phyloP scores from a whole-genome alignment of 1,284 basidiomycete species.

The Apiotrichum brassicae region DNA sequence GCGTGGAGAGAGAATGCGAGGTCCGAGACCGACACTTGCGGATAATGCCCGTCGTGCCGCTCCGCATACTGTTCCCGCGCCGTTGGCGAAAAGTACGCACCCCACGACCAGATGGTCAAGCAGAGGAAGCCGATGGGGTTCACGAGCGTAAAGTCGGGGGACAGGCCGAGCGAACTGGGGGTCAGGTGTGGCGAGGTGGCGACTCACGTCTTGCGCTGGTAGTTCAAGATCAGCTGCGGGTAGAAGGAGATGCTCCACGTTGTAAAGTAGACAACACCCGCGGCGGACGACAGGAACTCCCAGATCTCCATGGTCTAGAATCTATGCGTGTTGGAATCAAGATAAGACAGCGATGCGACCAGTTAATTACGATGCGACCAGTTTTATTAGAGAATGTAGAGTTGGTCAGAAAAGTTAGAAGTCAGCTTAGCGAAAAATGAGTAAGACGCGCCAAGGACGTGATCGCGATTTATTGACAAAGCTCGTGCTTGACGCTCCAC shows the following conservation, averaged over 20 bases:
- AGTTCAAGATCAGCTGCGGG: conserved; percentile 48
- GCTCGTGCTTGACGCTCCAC: no score
- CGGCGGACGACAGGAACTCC: conserved; percentile 14
- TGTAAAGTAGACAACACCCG: conserved; percentile 42
- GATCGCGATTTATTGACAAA: no score
- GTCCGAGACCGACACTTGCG: conserved; percentile 46
- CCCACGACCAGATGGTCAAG: conserved; percentile 44
- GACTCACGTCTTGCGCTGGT: conserved; percentile 41
- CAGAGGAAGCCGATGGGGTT: conserved; percentile 49
- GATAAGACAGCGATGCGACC: no score
- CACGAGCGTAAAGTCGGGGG: conserved; percentile 46
- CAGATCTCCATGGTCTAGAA: conserved; percentile 1
- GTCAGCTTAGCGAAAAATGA: no score
- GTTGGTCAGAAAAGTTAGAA: no score
- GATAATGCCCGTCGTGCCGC: conserved; percentile 45
- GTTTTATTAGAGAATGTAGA: no score
- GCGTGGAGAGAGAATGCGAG: conserved; percentile 48
- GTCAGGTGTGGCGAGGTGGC: not conserved
- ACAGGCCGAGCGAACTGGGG: conserved; percentile 39
- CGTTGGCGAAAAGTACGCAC: conserved; percentile 36
- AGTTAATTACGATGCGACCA: no score
- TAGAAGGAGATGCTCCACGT: conserved; percentile 49
- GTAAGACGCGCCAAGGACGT: no score
- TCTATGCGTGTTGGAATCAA: no score
- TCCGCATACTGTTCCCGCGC: conserved; percentile 44